Conservation (phyloP, 2,329 filamentous ascomycete species). For the Chrysosporium queenslandicum region DNA sequence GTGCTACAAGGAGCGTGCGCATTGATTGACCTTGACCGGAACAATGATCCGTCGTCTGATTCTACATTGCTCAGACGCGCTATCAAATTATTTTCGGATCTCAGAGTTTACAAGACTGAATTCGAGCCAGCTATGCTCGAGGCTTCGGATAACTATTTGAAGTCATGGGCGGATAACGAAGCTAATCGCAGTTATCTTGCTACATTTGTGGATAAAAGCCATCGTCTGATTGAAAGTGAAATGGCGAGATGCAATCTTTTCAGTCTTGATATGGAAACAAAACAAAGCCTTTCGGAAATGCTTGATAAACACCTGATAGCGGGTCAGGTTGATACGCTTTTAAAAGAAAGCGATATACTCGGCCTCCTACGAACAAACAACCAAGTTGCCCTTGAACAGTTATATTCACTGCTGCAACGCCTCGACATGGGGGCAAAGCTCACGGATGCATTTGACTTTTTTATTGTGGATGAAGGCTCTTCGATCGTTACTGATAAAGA, state of each 20-base stretch:
- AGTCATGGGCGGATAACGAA: slow-evolving; percentile 57
- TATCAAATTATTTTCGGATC: slow-evolving; percentile 73
- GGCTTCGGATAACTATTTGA: slow-evolving; percentile 58
- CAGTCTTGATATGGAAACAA: slow-evolving; percentile 73
- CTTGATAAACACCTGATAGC: slow-evolving; percentile 65
- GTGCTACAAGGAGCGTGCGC: slow-evolving; percentile 64
- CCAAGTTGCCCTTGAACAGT: slow-evolving; percentile 57
- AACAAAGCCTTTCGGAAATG: slow-evolving; percentile 60
- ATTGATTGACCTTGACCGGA: slow-evolving; percentile 63
- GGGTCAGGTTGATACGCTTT: slow-evolving; percentile 54
- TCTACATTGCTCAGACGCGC: slow-evolving; percentile 59
- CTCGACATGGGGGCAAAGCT: slow-evolving; percentile 61
- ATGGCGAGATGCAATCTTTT: slow-evolving; percentile 66
- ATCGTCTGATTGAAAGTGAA: slow-evolving; percentile 61
- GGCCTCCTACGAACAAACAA: slow-evolving; percentile 64
- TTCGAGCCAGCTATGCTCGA: slow-evolving; percentile 71
- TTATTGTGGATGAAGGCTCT: slow-evolving; percentile 66
- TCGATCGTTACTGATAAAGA: slow-evolving; percentile 70
- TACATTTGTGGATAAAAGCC: slow-evolving; percentile 62
- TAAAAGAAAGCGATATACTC: slow-evolving; percentile 57
- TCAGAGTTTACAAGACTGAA: slow-evolving; percentile 64
- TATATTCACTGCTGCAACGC: slow-evolving; percentile 69
- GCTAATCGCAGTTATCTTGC: slow-evolving; percentile 54
- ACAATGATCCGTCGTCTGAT: slow-evolving; percentile 47
- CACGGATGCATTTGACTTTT: slow-evolving; percentile 62